A percentile compares a stretch with the other conserved stretches of the same genome.
phyloP scores from a whole-genome alignment of 1,284 basidiomycete genomes.

The Cryptococcus sp. region DNA sequence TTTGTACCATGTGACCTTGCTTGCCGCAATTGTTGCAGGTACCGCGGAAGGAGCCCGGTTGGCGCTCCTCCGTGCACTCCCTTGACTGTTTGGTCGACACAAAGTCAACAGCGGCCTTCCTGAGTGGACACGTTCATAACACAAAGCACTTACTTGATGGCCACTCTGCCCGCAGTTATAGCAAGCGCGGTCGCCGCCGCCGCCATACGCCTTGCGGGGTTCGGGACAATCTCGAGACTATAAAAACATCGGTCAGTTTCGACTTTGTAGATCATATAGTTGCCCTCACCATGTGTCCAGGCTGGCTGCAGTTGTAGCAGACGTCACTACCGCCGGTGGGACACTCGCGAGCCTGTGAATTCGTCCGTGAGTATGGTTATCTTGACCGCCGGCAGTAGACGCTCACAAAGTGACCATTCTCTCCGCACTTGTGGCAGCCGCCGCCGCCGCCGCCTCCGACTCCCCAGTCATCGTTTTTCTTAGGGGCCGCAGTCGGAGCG shows the following conservation, averaged over 20 bases:
- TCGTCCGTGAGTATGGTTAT: background rate
- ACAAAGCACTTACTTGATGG: too few relatives aligned
- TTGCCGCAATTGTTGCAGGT: too few relatives aligned
- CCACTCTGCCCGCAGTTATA: conserved; percentile 11
- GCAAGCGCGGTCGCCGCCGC: conserved; percentile 11
- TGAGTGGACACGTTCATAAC: too few relatives aligned
- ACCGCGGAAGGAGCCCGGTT: too few relatives aligned
- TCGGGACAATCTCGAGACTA: conserved; percentile 11
- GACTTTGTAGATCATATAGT: too few relatives aligned
- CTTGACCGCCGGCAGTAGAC: background rate
- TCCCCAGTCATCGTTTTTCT: background rate
- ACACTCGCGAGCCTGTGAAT: conserved; percentile 18
- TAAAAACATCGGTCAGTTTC: background rate
- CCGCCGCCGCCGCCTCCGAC: background rate
- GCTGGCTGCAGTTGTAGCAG: conserved; percentile 13
- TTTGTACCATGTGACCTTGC: conserved; percentile 17
- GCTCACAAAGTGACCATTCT: conserved; percentile 2
- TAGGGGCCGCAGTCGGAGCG: too few relatives aligned
- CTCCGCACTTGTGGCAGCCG: conserved; percentile 1
- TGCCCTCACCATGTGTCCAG: conserved; percentile 1
- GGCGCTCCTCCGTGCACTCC: too few relatives aligned
- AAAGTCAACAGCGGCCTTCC: too few relatives aligned
- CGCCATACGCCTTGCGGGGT: background rate
- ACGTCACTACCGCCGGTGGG: conserved; percentile 9
- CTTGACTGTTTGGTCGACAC: too few relatives aligned